Base-by-base conservation (phyloP, 345 rosid species). In the Zanthoxylum bungeanum region DNA sequence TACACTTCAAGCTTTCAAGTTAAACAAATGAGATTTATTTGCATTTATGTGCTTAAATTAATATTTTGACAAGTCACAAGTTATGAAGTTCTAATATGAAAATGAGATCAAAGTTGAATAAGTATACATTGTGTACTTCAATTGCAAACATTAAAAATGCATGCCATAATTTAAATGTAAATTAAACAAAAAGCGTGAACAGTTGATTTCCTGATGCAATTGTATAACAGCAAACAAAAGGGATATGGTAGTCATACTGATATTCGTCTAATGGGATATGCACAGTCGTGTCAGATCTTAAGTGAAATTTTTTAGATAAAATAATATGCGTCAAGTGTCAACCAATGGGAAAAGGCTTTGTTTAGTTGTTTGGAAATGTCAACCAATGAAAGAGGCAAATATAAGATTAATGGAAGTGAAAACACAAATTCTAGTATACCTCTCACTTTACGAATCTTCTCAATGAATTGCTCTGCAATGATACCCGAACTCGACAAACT, bases 361-460 rank as follows among this genome's bases (percentile, higher is more conserved):
- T n/a, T n/a, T n/a, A n/a, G n/a, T n/a, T n/a, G n/a, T n/a, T n/a
- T n/a, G n/a, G n/a, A n/a, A n/a, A n/a, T n/a, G n/a, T n/a, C n/a
- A n/a, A n/a, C n/a, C n/a, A n/a, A n/a, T 22, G 16, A 14, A 53
- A 24, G 28, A 24, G 9, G 51, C 3, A 36, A 11, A 7, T 39
- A 57, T 57, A 36, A 57, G 31, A 67, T 31, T 3, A 62, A 55
- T n/a, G 42, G 27, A 47, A 51, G 7, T 24, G 37, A 60, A 59
- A 52, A 31, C 47, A 27, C 46, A 47, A 33, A 39, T 59, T 56
- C 64, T 58, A 37, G 53, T 56, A 39, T 84, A 94, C 98, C 98
- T 86, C 93, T 87, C 66, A 90, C 93, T 36, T 53, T 79, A 55
- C 87, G 97, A 53, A 94, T 86, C 84, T 90, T 92, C 82, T 94